Conservation (phyloP, 331 rosid species). For the Phaseolus coccineus region DNA sequence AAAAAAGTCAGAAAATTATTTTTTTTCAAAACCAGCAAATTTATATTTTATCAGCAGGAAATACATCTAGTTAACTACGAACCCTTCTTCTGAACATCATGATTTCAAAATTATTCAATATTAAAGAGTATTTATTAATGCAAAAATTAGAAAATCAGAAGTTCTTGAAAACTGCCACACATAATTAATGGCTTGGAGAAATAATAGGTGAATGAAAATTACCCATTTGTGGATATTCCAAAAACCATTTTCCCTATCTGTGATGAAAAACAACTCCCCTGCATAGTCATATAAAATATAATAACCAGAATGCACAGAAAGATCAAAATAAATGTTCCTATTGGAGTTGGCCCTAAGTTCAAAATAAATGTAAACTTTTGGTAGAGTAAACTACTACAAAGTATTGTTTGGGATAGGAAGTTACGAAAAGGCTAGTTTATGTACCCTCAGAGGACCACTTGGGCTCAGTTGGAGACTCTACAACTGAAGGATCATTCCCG, state of each 20-base stretch:
- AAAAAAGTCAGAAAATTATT: not conserved
- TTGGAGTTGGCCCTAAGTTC: constrained; percentile 18
- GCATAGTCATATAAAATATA: constrained; percentile 52
- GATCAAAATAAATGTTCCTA: constrained; percentile 24
- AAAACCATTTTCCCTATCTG: constrained; percentile 83
- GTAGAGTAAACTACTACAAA: constrained; percentile 14
- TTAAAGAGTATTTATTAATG: not conserved
- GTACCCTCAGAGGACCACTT: constrained; percentile 95
- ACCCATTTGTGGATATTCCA: constrained; percentile 99
- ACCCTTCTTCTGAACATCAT: not conserved
- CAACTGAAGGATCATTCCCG: constrained; percentile 68
- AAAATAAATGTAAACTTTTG: constrained; percentile 25
- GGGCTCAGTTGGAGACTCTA: constrained; percentile 94
- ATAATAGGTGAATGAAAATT: constrained; percentile 37
- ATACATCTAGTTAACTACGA: not conserved
- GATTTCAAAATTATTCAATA: constrained; percentile 10
- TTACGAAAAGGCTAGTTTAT: constrained; percentile 10
- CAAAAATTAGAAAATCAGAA: constrained; percentile 17
- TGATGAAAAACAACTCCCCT: constrained; percentile 88
- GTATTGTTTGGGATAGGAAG: not conserved
- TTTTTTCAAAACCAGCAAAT: constrained; percentile 12
- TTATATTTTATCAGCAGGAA: not conserved
- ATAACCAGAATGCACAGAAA: constrained; percentile 26
- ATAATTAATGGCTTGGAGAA: constrained; percentile 13
- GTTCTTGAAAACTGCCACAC: not conserved